Base-by-base conservation (phyloP, 1,139 yeast genomes). In the Insectozyma bohioensis region DNA sequence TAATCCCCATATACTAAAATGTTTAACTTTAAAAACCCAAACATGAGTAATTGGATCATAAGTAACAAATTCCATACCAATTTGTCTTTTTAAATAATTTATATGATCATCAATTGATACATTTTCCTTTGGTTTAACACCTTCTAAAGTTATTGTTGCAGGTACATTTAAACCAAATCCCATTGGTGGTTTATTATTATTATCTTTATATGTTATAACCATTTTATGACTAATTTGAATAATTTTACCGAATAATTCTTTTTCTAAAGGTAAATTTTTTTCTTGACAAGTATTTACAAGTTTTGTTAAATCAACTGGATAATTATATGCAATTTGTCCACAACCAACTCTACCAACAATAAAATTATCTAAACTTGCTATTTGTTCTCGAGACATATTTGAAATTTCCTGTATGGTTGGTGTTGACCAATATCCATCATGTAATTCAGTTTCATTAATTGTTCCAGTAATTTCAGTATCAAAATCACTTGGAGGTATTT, bases 1-100 rank as follows among this genome's bases (percentile, higher is more conserved):
- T 29, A 92, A 61, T 3, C 97, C 97, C 96, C 97, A 92, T 5
- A 84, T 75, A 61, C 96, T 87, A 51, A 92, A 92, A 62, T 92
- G 98, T 43, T 84, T 80, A 1, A 92, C 97, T 47, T 70, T 76
- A 57, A 87, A 88, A 0, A 84, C 79, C 88, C 92, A 88, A 6
- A 74, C 59, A 15, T 85, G 85, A n/a, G 78, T 75, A 14, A 78
- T 68, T 1, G 88, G 90, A 48, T 84, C 90, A 52, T 82, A 88
- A 4, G 90, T 80, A 7, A 88, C 66, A 53, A 83, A 86, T 41
- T 82, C 82, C 77, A 84, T 85, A 4, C 92, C 95, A 3, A 48
- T 46, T 38, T 58, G 61, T 31, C 65, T 70, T 42, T 73, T 61
- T 36, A 82, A 62, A 37, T 63, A 66, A 30, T 67, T 69, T n/a